phyloP scores from a whole-genome alignment of 192 early-diverging fungal species.

The Coemansia sp. region DNA sequence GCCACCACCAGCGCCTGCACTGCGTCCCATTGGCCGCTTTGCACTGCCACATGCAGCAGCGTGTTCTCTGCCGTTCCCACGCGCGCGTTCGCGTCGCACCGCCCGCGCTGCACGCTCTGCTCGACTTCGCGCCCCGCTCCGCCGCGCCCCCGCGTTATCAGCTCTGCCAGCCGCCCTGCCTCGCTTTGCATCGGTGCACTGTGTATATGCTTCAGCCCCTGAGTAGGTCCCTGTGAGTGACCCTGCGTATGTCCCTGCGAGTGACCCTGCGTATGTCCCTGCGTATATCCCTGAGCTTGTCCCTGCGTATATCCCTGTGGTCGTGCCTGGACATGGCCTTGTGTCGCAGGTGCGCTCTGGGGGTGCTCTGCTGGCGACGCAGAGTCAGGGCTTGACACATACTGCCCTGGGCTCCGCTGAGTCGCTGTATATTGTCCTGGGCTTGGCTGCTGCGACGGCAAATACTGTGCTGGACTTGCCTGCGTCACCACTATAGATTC shows the following conservation, averaged over 20 bases:
- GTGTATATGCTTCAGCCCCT: too few species aligned
- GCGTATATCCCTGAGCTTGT: not conserved
- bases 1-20: slow-evolving; percentile 36
- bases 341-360: slow-evolving; percentile 7
- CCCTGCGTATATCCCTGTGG: too few species aligned
- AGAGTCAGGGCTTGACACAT: not conserved
- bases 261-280: not conserved
- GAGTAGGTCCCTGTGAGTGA: too few species aligned
- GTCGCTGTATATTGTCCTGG: not conserved
- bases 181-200: not conserved
- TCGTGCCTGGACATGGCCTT: not conserved
- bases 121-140: slow-evolving; percentile 12
- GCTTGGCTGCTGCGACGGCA: not conserved
- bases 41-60: slow-evolving; percentile 31
- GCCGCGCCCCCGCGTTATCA: not conserved
- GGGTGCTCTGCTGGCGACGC: slow-evolving; percentile 6
- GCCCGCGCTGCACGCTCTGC: slow-evolving; percentile 13
- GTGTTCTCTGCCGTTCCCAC: slow-evolving; percentile 14
- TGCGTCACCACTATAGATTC: not conserved
- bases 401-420: not conserved
- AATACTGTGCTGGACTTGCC: not conserved
- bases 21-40: slow-evolving; percentile 35
- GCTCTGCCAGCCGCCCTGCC: not conserved
- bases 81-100: slow-evolving; percentile 12
- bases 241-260: too few species aligned